Percentiles rank a stretch among this genome's conserved stretches.
phyloP scores from a whole-genome alignment of 2,329 filamentous ascomycete species.

The Botryosphaeria dothidea region DNA sequence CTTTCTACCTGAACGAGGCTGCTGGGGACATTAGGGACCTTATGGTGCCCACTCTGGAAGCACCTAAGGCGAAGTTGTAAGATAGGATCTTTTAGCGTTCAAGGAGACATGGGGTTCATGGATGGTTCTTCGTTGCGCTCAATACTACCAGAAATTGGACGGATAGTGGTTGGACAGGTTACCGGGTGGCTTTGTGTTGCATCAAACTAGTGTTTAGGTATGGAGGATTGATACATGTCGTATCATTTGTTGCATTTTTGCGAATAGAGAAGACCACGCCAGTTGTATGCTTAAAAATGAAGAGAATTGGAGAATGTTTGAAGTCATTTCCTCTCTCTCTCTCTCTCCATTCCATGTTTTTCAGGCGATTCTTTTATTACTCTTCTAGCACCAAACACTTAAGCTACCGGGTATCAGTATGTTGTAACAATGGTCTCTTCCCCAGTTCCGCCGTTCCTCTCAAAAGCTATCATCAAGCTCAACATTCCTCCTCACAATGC shows the following conservation, averaged over 20 bases:
- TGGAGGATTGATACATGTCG: not conserved
- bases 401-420: not conserved
- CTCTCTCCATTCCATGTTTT: too few species aligned
- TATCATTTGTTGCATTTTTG: not conserved
- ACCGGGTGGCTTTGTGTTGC: not conserved
- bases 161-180: not conserved
- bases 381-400: not conserved
- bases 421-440: not conserved
- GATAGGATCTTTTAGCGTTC: constrained; percentile 33
- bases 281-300: not conserved
- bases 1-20: constrained; percentile 92
- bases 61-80: constrained; percentile 86
- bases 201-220: not conserved
- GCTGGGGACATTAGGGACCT: constrained; percentile 87
- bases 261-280: not conserved
- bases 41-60: constrained; percentile 75
- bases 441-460: not conserved
- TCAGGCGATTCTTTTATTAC: too few species aligned
- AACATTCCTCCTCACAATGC: constrained; percentile 46
- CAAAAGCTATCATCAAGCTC: constrained; percentile 51
- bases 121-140: not conserved
- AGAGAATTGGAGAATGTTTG: not conserved
- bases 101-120: not conserved
- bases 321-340: too few species aligned
- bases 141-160: not conserved